phyloP scores from a whole-genome alignment of 2,329 filamentous ascomycete genomes.

The Amphichorda felina region DNA sequence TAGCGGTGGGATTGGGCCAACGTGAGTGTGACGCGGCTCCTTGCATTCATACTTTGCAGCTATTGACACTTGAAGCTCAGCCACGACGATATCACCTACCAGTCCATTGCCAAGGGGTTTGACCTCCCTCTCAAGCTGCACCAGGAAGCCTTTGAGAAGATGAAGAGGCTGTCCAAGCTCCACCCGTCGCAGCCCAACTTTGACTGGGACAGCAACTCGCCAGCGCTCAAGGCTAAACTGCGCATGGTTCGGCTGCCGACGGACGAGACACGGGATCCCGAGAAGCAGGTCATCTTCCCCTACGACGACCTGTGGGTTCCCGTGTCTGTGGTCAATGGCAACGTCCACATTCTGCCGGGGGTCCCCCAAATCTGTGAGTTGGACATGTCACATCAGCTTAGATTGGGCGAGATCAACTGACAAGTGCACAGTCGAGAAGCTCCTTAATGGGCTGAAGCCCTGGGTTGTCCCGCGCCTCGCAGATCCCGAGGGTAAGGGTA shows the following conservation, averaged over 20 bases:
- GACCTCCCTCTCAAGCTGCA: constrained; percentile 65
- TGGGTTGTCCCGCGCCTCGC: constrained; percentile 55
- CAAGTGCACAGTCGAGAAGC: constrained; percentile 44
- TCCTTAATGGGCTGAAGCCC: constrained; percentile 69
- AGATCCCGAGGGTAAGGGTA: constrained; percentile 74
- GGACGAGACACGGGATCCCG: constrained; percentile 51
- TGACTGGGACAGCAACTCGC: constrained; percentile 73
- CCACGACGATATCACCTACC: constrained; percentile 96
- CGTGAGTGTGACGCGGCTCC: constrained; percentile 40
- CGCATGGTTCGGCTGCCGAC: constrained; percentile 84
- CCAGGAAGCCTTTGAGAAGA: constrained; percentile 62
- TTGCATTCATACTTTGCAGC: too few species aligned
- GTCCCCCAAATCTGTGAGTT: constrained; percentile 67
- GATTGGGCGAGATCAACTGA: not conserved
- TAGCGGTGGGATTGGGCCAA: constrained; percentile 87
- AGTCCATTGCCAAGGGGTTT: constrained; percentile 87
- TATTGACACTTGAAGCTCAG: constrained; percentile 16
- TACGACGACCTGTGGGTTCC: constrained; percentile 84
- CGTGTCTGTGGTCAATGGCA: constrained; percentile 77
- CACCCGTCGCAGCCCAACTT: constrained; percentile 64
- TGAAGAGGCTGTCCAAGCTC: constrained; percentile 70
- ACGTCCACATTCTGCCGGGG: constrained; percentile 85
- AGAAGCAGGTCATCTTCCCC: constrained; percentile 68
- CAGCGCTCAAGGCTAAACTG: constrained; percentile 67
- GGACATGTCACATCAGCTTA: too few species aligned